Evolutionary conservation across 768 basidiomycete genomes (phyloP), one percentile per base, ranked within the genome.

Genomic region (Symmetrospora coprosmae): DNA sequence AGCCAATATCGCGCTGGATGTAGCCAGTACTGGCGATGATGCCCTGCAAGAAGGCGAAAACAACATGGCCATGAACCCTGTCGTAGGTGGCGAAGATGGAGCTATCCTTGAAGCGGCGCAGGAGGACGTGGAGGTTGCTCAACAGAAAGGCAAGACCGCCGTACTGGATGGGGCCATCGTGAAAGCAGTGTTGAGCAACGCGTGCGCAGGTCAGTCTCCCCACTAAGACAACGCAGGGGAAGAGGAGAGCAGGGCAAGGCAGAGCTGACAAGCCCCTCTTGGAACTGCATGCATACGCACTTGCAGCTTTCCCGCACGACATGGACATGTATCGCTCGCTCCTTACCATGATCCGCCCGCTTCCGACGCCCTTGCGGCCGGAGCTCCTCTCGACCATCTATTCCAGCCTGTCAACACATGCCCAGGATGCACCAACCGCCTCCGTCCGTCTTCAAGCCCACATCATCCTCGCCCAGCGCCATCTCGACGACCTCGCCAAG

Each of bases 81-180:
- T n/a, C n/a, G n/a, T n/a, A n/a, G n/a, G n/a, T n/a, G n/a, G n/a
- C n/a, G n/a, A n/a, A n/a, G n/a, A n/a, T n/a, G n/a, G n/a, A n/a
- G n/a, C n/a, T n/a, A n/a, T n/a, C n/a, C n/a, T n/a, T n/a, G n/a
- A n/a, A n/a, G n/a, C n/a, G n/a, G n/a, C n/a, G n/a, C n/a, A 40
- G 23, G n/a, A 35, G 33, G 74, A 74, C 33, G 77, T 74, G 16
- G 76, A 74, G 37, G 78, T 78, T 47, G 75, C 69, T 2, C 35
- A 59, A 3, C 50, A 50, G 21, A 35, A 35, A 58, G 55, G 84
- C 19, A 76, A 84, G 50, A 75, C 75, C 67, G 78, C 79, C 40
- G 81, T 89, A 69, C 78, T 88, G 77, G 75, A 81, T 50, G 87
- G 87, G 25, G 85, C 79, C 2, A 86, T 88, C 66, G 84, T 86